These are phyloP conservation scores for Talaromyces sp. DNA, from an alignment of 2,329 filamentous ascomycete genomes.

Conservation along the genomic window DNA sequence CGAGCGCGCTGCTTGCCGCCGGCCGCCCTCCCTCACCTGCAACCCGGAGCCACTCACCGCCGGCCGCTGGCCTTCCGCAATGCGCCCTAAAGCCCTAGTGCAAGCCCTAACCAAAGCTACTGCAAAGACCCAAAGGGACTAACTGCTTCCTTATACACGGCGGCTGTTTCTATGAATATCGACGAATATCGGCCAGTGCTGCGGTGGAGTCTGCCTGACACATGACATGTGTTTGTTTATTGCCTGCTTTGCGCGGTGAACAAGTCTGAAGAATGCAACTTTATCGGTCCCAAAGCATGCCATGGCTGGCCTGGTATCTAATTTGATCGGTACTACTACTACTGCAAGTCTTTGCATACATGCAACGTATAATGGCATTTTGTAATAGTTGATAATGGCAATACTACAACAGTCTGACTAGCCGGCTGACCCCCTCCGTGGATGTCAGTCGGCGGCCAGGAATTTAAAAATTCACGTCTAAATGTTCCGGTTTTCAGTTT, in stretches of 20 bases:
- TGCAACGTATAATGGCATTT: not conserved
- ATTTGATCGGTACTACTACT: not conserved
- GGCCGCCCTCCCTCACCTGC: not conserved
- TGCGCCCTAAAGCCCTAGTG: not conserved
- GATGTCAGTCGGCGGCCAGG: not conserved
- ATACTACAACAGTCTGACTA: not conserved
- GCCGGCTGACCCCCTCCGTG: not conserved
- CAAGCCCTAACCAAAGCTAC: not conserved
- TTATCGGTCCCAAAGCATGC: not conserved
- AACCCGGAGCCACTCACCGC: conserved; percentile 1
- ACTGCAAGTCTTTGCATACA: not conserved
- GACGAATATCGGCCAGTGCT: not conserved
- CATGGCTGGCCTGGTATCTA: not conserved
- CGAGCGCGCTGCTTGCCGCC: conserved; percentile 3
- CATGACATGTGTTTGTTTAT: not conserved
- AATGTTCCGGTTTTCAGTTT: not conserved
- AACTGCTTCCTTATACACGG: too few relatives aligned
- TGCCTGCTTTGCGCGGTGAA: not conserved
- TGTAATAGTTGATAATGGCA: not conserved
- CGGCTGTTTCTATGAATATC: not conserved
- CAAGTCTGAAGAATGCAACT: not conserved
- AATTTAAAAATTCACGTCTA: not conserved
- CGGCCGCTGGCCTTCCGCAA: not conserved
- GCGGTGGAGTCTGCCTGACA: not conserved
- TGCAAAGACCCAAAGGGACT: too few relatives aligned